Base-by-base conservation (phyloP, 768 basidiomycete genomes). In the Lentinula aciculospora region DNA sequence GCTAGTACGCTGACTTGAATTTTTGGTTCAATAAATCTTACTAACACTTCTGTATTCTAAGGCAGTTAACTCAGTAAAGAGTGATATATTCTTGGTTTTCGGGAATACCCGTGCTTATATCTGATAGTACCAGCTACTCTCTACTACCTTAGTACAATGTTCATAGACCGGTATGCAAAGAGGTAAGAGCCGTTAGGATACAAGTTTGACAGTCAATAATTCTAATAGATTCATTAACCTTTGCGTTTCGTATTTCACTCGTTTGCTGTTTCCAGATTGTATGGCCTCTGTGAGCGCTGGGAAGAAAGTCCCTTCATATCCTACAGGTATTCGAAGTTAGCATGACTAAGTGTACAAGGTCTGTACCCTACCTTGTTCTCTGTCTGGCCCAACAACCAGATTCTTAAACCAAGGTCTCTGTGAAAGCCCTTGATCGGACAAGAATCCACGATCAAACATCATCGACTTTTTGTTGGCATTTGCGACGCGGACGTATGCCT, bases 291-390 rank as follows among this genome's bases (percentile, higher is more conserved):
- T 86, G 29, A 94, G 72, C 15, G 79, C 90, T 1, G 92, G 93
- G 60, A 94, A 76, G 0, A 91, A 90, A 0, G 92, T 93, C 2
- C 91, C 89, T 5, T 91, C 91, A 65, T 92, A 91, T 4, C 89
- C 88, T 89, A 31, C 4, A 31, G 5, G 6, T 10, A 15, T n/a
- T 29, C 1, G 15, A 28, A 2, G 17, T 34, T 49, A 29, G 19
- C 25, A 27, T 49, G 25, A 21, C 13, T 47, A n/a, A 29, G 23
- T 5, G 9, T 49, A 27, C 32, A 29, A 10, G 9, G n/a, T 7
- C 17, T 19, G 5, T 8, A 12, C 28, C 42, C 47, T n/a, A 28
- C 55, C 55, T 29, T 53, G 47, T 32, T 47, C 50, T 36, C 27
- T 32, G 3, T 47, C 56, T 17, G 56, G 56, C 6, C 48, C 56